Evolutionary conservation across 73 alveolate genomes (phyloP), one percentile per base, ranked within the genome.

Genomic region (Symbiodinium natans): DNA sequence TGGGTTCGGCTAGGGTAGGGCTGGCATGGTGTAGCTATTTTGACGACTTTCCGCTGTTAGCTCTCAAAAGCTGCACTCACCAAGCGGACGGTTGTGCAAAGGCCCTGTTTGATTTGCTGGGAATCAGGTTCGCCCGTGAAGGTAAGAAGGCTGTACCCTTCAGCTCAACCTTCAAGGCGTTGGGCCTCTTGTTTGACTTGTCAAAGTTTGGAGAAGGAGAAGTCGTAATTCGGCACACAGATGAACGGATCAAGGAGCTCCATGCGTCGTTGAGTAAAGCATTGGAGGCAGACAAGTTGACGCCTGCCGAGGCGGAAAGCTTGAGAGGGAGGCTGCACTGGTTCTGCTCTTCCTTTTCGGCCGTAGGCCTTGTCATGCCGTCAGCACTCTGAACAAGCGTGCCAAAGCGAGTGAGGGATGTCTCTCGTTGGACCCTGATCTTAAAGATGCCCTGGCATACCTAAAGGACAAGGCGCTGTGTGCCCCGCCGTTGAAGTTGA

Each of bases 101-200:
- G 1, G 31, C 77, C 80, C 31, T 43, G 36, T 46, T 84, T 33
- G 17, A 34, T 27, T 1, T 84, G n/a, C 77, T 84, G 15, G 80
- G 93, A 7, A 21, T 84, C 3, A 8, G 9, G 4, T 84, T 25
- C 38, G 93, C 75, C 34, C 19, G 21, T 3, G 93, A 41, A 10
- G 80, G 75, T 31, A 15, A 29, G 13, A 43, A 43, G 34, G 93
- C 93, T 3, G 31, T 73, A 2, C 29, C 40, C 41, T 82, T 82
- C 33, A 15, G 17, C 6, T 31, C 27, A 39, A 3, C 31, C 10
- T 84, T 84, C 46, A 23, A 23, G n/a, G 93, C 93, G 0, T 23
- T 85, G 52, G 93, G 93, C 25, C 15, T 85, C 27, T 25, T 85
- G 38, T 48, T 85, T 39, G 93, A 85, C 54, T 23, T 85, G 0